Evolutionary conservation across 2,329 filamentous ascomycete species (phyloP).

Genomic region (Claviceps paspali): DNA sequence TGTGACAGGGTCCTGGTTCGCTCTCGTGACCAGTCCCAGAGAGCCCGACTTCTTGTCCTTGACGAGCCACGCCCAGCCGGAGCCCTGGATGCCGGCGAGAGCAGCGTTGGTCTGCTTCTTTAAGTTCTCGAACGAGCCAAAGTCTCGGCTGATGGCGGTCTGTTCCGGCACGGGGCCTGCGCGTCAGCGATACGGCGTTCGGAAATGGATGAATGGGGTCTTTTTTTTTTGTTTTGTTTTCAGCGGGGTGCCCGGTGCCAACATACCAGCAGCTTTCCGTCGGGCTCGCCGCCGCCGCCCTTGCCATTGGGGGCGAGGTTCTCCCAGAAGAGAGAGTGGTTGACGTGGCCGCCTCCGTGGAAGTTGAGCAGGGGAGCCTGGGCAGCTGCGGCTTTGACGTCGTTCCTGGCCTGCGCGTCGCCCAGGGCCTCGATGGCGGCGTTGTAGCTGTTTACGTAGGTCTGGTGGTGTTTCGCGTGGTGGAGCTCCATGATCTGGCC

Average conservation of each 20-base stretch:
- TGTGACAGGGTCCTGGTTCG: slow-evolving; percentile 81
- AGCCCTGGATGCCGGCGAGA: slow-evolving; percentile 66
- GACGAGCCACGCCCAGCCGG: slow-evolving; percentile 83
- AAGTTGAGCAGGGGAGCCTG: slow-evolving; percentile 51
- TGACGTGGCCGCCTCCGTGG: slow-evolving; percentile 74
- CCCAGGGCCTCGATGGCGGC: slow-evolving; percentile 57
- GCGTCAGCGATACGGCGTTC: neutral
- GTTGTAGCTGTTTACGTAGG: slow-evolving; percentile 85
- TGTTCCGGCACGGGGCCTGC: slow-evolving; percentile 9
- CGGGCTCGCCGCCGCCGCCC: slow-evolving; percentile 44
- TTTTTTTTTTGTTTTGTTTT: too few relatives aligned
- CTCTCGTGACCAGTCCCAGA: slow-evolving; percentile 51
- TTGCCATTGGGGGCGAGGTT: slow-evolving; percentile 56
- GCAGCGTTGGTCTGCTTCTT: slow-evolving; percentile 51
- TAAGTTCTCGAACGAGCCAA: slow-evolving; percentile 50
- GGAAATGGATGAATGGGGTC: too few relatives aligned
- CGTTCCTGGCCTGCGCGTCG: slow-evolving; percentile 48
- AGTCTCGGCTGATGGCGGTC: slow-evolving; percentile 48
- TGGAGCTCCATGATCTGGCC: slow-evolving; percentile 94
- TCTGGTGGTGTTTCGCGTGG: slow-evolving; percentile 88
- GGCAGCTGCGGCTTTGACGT: slow-evolving; percentile 31
- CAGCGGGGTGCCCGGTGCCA: too few relatives aligned
- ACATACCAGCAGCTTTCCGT: slow-evolving; percentile 42
- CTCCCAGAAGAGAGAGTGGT: slow-evolving; percentile 78
- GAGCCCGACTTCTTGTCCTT: slow-evolving; percentile 49